Conservation (phyloP, 208 protist genomes). For the Naegleria fowleri region DNA sequence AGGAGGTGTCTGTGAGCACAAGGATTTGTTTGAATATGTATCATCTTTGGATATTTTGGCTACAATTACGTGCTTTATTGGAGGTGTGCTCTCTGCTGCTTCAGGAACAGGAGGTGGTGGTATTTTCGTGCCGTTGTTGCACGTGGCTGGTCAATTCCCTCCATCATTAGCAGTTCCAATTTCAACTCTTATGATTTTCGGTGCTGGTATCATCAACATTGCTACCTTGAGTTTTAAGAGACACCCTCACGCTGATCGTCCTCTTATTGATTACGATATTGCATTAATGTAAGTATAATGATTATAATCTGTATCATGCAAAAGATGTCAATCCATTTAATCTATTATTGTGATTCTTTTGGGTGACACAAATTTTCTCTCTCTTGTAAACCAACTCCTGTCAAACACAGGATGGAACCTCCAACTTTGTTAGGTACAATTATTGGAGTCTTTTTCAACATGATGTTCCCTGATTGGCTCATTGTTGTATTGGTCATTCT, state of each 20-base stretch:
- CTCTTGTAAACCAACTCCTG: too few species aligned
- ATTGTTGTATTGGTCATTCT: slow-evolving; percentile 8
- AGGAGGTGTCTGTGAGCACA: background rate
- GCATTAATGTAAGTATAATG: background rate
- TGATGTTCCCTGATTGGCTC: slow-evolving; percentile 28
- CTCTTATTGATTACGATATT: slow-evolving; percentile 21
- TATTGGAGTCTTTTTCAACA: slow-evolving; percentile 28
- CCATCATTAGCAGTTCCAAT: background rate
- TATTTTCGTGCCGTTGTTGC: background rate
- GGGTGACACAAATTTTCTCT: too few species aligned
- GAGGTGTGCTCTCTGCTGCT: background rate
- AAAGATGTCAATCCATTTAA: too few species aligned
- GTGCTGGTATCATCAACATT: background rate
- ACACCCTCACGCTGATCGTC: background rate
- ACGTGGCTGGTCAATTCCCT: slow-evolving; percentile 6
- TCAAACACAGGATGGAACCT: slow-evolving; percentile 2
- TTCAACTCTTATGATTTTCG: slow-evolving; percentile 9
- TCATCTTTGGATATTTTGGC: slow-evolving; percentile 13
- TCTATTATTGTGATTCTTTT: too few species aligned
- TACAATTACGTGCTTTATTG: background rate
- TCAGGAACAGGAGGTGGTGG: slow-evolving; percentile 24
- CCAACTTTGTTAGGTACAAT: slow-evolving; percentile 16
- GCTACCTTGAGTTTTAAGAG: background rate
- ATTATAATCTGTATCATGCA: too few species aligned
- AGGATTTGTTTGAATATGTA: slow-evolving; percentile 9